Base-by-base conservation (phyloP, 1,284 basidiomycete genomes). In the Cronartium ribicola region DNA sequence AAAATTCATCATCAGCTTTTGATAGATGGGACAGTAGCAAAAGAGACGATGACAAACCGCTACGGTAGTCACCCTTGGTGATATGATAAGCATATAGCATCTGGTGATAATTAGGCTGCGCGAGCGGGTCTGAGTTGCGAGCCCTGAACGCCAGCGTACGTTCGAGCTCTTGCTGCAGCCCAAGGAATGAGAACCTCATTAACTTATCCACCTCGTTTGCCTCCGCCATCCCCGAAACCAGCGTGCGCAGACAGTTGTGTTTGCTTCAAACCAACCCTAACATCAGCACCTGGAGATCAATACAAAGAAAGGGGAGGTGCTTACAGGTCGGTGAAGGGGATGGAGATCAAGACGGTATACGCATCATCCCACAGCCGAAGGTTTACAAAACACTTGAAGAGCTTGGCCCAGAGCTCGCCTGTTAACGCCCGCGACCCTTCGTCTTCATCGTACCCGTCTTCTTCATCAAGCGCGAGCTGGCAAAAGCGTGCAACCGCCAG, bases 61-160 rank as follows among this genome's bases (percentile, higher is more conserved):
- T 79, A 60, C 80, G 81, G 74, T 79, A 77, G 77, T 81, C 80
- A 43, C 90, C 90, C 81, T 90, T 85, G 67, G 86, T 85, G 76
- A 90, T 87, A 81, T 92, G 90, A 91, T 94, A 98, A 64, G 92
- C 89, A 83, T 98, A 97, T n/a, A 98, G 83, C 75, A 98, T 91
- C 78, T 88, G 87, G 66, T 93, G 91, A 84, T 97, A 98, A 80
- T 89, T 90, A 0, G 94, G 94, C 59, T 85, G 86, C 57, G 88
- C 84, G 67, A 91, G 86, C 61, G 95, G 93, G 83, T 98, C 91
- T 22, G 89, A 90, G 81, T 98, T 96, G 76, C 94, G 87, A 10
- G 93, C 92, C 82, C 97, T 96, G 85, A 96, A 98, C 55, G 90
- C 87, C 63, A 99, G 84, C 20, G 90, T 88, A 67, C 87, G 88